Evolutionary conservation across 2,329 filamentous ascomycete genomes (phyloP).

Genomic region (Colletotrichum higginsianum): DNA sequence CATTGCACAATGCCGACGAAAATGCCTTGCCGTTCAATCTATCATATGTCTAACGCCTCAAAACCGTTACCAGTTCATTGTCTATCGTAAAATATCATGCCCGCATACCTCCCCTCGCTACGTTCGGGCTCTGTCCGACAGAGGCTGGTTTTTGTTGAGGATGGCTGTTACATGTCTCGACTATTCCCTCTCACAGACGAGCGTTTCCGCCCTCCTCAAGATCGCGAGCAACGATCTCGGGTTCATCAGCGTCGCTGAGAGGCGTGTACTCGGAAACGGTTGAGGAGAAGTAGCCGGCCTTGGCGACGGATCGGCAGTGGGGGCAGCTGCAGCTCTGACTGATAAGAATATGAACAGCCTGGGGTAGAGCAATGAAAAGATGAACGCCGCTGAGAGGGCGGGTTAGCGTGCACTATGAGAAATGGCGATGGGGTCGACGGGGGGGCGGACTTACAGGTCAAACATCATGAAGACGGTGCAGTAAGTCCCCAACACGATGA

Average conservation of each 20-base stretch:
- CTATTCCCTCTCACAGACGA: not conserved
- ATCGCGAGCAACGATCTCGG: not conserved
- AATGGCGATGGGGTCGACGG: not conserved
- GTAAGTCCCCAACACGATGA: conserved; percentile 43
- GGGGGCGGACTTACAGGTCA: conserved; percentile 34
- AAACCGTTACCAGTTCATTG: too few relatives aligned
- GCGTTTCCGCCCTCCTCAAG: conserved; percentile 7
- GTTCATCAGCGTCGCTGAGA: conserved; percentile 29
- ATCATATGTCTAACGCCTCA: too few relatives aligned
- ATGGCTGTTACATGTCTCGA: too few relatives aligned
- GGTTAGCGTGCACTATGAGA: not conserved
- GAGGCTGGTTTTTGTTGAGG: too few relatives aligned
- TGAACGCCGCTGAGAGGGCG: conserved; percentile 21
- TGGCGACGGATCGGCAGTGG: conserved; percentile 28
- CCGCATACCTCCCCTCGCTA: too few relatives aligned
- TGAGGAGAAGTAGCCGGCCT: conserved; percentile 15
- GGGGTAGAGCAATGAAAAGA: conserved; percentile 51
- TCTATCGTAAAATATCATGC: too few relatives aligned
- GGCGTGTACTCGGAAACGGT: conserved; percentile 32
- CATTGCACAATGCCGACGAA: too few relatives aligned
- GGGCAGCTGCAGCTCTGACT: conserved; percentile 28
- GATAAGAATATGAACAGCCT: conserved; percentile 19
- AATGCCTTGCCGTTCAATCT: too few relatives aligned
- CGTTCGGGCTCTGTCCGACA: too few relatives aligned
- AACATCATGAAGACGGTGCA: conserved; percentile 44